Percentiles rank a stretch among this genome's conserved stretches.
phyloP scores from a whole-genome alignment of 441 rosid genomes.

The Brassica hybrid region DNA sequence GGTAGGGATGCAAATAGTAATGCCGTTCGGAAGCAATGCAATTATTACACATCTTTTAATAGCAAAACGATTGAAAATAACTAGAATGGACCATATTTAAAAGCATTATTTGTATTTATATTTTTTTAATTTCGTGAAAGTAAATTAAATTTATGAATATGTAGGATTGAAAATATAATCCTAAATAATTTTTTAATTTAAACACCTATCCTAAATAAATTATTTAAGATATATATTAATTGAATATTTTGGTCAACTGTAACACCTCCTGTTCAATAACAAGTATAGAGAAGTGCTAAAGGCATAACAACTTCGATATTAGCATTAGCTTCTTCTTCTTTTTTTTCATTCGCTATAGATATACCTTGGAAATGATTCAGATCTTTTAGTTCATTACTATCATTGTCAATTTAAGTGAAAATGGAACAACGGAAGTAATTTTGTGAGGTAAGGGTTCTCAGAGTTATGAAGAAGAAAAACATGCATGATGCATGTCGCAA shows the following conservation, averaged over 20 bases:
- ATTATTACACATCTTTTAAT: not conserved
- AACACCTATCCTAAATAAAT: not conserved
- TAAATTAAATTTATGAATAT: not conserved
- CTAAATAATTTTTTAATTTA: not conserved
- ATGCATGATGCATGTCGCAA: not conserved
- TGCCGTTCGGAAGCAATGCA: slow-evolving; percentile 1
- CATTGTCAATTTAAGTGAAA: not conserved
- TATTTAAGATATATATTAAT: not conserved
- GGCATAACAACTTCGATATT: not conserved
- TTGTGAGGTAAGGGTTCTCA: not conserved
- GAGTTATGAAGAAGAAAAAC: not conserved
- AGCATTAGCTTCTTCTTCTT: not conserved
- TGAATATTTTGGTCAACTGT: not conserved
- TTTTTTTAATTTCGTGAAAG: not conserved
- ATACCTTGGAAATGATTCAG: not conserved
- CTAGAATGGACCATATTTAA: not conserved
- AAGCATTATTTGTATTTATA: not conserved
- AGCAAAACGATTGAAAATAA: not conserved
- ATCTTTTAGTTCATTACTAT: not conserved
- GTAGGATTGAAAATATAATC: not conserved
- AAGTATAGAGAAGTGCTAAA: not conserved
- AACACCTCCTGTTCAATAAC: not conserved
- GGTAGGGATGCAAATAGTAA: not conserved
- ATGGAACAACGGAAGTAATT: not conserved
- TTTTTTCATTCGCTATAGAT: not conserved